Evolutionary conservation across 2,329 filamentous ascomycete genomes (phyloP), one percentile per base, ranked within the genome.

Genomic region (Fusarium dimerum): DNA sequence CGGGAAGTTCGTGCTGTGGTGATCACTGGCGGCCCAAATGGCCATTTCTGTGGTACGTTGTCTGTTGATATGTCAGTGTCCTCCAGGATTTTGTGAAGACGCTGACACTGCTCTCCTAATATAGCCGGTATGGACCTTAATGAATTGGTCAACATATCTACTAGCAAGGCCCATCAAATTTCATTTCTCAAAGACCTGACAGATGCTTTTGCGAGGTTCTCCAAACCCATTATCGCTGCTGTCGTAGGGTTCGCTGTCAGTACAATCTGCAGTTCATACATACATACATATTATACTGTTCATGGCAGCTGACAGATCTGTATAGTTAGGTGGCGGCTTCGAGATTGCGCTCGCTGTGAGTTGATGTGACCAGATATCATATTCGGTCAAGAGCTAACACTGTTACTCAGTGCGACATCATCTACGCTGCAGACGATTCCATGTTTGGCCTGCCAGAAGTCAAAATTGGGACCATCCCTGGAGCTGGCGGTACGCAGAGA

Each of bases 361-460:
- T 60, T 16, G 5, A 11, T 3, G 15, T 1, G 3, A 11, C 1
- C 12, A 16, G n/a, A 5, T 29, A 16, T 44, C 13, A 11, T 30
- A 12, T 79, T 78, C 40, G 69, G 64, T 30, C 71, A 68, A 3
- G 18, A 29, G 36, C 45, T 41, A 18, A 38, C 13, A 9, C 17
- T 20, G 38, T 15, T 2, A 9, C 26, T 8, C 29, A 71, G 67
- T 70, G 68, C 51, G 68, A 71, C 26, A 64, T 71, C 26, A 68
- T 71, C 42, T 69, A 68, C 47, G 64, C 68, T 13, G 65, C 67
- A 16, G 56, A 66, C 40, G 55, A 56, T 48, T 62, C 66, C 52
- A 59, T 57, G n/a, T 71, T 71, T 43, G 69, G 69, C 5, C 62
- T 70, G 10, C 69, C 68, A n/a, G 68, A 71, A 50, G 65, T 71